These are phyloP conservation scores for Clavariopsis aquatica DNA, from an alignment of 495 filamentous ascomycete species.

Conservation along the genomic window DNA sequence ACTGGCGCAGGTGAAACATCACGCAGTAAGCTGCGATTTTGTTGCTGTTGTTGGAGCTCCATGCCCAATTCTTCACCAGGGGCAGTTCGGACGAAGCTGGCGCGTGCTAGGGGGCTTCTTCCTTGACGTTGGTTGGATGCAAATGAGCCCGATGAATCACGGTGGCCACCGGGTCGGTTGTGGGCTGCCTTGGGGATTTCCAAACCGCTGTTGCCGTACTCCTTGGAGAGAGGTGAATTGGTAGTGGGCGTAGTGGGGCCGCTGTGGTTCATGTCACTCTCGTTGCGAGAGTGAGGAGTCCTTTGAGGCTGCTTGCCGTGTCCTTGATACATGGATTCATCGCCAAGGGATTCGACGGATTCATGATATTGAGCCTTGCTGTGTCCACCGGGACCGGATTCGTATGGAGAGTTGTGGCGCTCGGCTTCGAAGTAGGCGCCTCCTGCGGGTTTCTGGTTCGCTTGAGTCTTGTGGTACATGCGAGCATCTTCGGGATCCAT, in stretches of 20 bases:
- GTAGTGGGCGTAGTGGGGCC: constrained; percentile 6
- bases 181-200: constrained; percentile 21
- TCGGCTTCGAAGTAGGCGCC: constrained; percentile 43
- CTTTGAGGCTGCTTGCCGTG: constrained; percentile 18
- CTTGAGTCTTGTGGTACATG: constrained; percentile 38
- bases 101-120: constrained; percentile 41
- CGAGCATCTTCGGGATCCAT: constrained; percentile 55
- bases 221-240: constrained; percentile 28
- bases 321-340: constrained; percentile 31
- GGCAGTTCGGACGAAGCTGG: constrained; percentile 41
- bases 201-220: constrained; percentile 10
- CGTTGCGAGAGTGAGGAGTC: constrained; percentile 21
- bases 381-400: neutral
- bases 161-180: constrained; percentile 13
- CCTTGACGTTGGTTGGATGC: constrained; percentile 18
- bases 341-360: constrained; percentile 32
- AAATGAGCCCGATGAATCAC: constrained; percentile 20
- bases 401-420: constrained; percentile 14
- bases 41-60: constrained; percentile 35
- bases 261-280: constrained; percentile 9
- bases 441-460: constrained; percentile 41
- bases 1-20: constrained; percentile 27
- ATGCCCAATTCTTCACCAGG: constrained; percentile 31
- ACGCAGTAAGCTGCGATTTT: constrained; percentile 21
- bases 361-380: constrained; percentile 24